Conservation (phyloP, 208 protist species). For the Tritrichomonas foetus region DNA sequence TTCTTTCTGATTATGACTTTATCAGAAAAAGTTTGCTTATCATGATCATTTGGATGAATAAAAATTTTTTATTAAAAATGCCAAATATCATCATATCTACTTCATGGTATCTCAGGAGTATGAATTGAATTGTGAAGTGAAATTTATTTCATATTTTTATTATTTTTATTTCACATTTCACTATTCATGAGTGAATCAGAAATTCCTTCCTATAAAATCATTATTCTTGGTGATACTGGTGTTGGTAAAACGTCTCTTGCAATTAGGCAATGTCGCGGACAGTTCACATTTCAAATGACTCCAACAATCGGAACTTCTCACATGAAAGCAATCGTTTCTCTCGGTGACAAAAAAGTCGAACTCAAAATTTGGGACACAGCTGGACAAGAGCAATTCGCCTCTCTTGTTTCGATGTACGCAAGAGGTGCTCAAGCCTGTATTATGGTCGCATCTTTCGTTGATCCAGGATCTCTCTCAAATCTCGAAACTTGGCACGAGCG, state of each 20-base stretch:
- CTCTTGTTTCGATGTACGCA: conserved; percentile 9
- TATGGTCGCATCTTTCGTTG: background rate
- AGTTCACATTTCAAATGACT: background rate
- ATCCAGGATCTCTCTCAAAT: background rate
- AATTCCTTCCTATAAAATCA: background rate
- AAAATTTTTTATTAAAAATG: too few species aligned
- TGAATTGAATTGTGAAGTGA: too few species aligned
- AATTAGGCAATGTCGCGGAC: background rate
- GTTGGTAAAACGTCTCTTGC: conserved; percentile 16
- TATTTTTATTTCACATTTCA: too few species aligned
- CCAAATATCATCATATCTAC: too few species aligned
- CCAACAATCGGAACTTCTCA: conserved; percentile 2
- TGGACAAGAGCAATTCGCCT: conserved; percentile 24
- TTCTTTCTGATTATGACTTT: too few species aligned
- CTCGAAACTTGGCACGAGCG: background rate
- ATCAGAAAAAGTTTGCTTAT: too few species aligned
- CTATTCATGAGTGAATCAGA: too few species aligned
- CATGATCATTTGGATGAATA: too few species aligned
- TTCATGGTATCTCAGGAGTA: too few species aligned
- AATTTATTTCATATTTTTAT: too few species aligned
- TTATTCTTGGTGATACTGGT: background rate
- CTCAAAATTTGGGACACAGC: conserved; percentile 29
- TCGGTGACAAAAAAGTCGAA: background rate
- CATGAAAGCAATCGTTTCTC: background rate
- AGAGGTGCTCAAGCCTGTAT: background rate